Conservation (phyloP, 805 yeast species). For the Millerozyma miso region DNA sequence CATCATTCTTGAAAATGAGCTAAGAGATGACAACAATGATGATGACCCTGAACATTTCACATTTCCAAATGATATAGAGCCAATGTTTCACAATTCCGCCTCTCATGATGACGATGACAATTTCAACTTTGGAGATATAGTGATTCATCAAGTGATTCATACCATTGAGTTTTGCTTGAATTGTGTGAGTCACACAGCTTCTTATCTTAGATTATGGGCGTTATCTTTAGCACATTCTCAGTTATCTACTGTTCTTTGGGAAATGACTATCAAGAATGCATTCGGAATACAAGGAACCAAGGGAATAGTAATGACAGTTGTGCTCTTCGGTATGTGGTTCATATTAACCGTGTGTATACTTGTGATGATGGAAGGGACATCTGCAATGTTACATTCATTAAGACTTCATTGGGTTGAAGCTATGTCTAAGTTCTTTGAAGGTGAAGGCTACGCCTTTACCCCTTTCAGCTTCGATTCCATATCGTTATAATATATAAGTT, state of each 20-base stretch:
- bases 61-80: constrained; percentile 41
- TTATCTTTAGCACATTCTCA: constrained; percentile 78
- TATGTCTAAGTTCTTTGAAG: constrained; percentile 75
- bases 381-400: constrained; percentile 77
- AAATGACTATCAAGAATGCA: constrained; percentile 66
- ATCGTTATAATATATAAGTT: neutral
- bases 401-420: constrained; percentile 82
- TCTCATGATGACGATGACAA: constrained; percentile 26
- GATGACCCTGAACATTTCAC: constrained; percentile 23
- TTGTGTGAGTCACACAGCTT: constrained; percentile 78
- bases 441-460: constrained; percentile 66
- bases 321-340: constrained; percentile 73
- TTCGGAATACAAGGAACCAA: constrained; percentile 51
- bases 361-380: constrained; percentile 78
- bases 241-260: constrained; percentile 68
- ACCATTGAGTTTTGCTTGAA: constrained; percentile 77
- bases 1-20: constrained; percentile 13
- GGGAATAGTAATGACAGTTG: constrained; percentile 56
- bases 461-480: constrained; percentile 50
- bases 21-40: constrained; percentile 12
- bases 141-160: constrained; percentile 77
- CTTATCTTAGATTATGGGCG: constrained; percentile 76
- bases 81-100: constrained; percentile 21
- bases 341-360: constrained; percentile 62
- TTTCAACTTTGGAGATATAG: constrained; percentile 57